phyloP scores from a whole-genome alignment of 352 stramenopile genomes.

The Globisporangium cystogenes region DNA sequence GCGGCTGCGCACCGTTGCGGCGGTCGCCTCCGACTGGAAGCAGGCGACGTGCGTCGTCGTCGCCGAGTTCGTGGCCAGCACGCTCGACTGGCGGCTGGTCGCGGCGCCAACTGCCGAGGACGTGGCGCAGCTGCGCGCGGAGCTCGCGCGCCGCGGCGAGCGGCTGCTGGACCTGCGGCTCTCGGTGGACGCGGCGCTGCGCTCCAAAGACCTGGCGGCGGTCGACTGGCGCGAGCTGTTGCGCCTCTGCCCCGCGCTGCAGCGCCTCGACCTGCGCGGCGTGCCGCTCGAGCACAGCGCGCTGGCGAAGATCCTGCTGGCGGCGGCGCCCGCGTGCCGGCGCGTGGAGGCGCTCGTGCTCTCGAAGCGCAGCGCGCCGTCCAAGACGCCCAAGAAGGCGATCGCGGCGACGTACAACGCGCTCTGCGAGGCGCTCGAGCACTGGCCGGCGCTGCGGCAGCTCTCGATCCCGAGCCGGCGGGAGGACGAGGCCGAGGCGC shows the following conservation, averaged over 20 bases:
- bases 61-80: background rate
- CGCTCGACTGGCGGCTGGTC: constrained; percentile 3
- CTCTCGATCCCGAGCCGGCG: constrained; percentile 19
- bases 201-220: constrained; percentile 1
- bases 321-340: constrained; percentile 6
- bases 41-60: constrained; percentile 1
- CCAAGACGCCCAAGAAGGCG: constrained; percentile 2
- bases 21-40: constrained; percentile 3
- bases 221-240: constrained; percentile 16
- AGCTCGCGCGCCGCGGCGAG: constrained; percentile 7
- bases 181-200: background rate
- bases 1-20: background rate
- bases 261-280: constrained; percentile 17
- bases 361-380: constrained; percentile 6
- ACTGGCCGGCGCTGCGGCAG: constrained; percentile 15
- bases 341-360: constrained; percentile 16
- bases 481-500: constrained; percentile 1
- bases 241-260: constrained; percentile 3
- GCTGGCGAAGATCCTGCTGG: constrained; percentile 6
- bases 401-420: constrained; percentile 1
- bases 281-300: constrained; percentile 15
- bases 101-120: background rate
- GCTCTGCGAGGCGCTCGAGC: constrained; percentile 14
- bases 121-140: background rate
- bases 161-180: constrained; percentile 6